Evolutionary conservation across 192 early-diverging fungal genomes (phyloP).

Genomic region (Backusella parvicylindrica): DNA sequence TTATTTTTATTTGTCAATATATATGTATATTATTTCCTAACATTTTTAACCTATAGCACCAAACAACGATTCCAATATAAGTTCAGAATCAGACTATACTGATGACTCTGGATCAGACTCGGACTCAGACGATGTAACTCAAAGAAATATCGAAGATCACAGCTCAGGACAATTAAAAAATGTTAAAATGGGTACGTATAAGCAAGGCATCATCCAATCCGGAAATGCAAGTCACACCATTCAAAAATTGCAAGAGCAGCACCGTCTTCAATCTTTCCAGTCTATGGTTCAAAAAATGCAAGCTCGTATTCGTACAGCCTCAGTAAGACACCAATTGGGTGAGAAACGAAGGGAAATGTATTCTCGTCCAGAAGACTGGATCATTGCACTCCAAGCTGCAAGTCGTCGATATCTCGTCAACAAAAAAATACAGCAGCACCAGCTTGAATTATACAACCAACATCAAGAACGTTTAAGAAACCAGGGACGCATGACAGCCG

Average conservation of each 20-base stretch:
- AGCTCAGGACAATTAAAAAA: neutral
- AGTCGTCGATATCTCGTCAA: constrained; percentile 62
- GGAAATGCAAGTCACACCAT: neutral
- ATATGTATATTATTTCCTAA: neutral
- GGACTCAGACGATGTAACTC: neutral
- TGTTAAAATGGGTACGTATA: neutral
- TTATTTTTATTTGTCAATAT: too few relatives aligned
- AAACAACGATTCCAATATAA: neutral
- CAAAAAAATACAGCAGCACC: constrained; percentile 52
- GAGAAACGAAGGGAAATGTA: neutral
- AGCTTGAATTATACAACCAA: constrained; percentile 58
- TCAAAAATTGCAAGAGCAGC: constrained; percentile 15
- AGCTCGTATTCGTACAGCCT: constrained; percentile 17
- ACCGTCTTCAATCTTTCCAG: constrained; percentile 10
- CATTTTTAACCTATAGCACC: neutral
- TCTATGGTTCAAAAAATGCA: constrained; percentile 41
- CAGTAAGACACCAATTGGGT: neutral
- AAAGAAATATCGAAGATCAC: neutral
- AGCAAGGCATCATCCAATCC: neutral
- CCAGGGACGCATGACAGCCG: neutral
- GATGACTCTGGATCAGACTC: neutral
- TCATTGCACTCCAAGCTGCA: constrained; percentile 59
- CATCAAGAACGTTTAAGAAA: neutral
- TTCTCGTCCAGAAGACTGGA: neutral
- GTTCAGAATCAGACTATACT: neutral